Percentiles rank a stretch among this genome's conserved stretches.
Conservation (phyloP, 2,329 filamentous ascomycete genomes). For the Fusarium sp. region DNA sequence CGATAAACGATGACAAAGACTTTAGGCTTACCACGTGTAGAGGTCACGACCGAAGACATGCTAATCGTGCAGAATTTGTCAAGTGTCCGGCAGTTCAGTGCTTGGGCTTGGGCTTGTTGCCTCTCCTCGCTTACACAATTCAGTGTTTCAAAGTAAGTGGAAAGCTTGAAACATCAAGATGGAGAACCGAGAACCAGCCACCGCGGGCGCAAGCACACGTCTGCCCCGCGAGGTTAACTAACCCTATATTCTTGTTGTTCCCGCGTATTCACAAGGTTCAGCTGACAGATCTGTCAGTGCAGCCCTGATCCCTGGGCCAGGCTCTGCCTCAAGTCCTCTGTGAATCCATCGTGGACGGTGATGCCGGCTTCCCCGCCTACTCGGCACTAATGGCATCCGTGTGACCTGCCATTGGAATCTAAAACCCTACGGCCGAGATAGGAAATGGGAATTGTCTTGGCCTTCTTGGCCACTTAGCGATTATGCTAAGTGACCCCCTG, state of each 20-base stretch:
- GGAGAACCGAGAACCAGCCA: conserved; percentile 31
- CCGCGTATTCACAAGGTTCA: conserved; percentile 13
- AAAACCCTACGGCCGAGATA: conserved; percentile 29
- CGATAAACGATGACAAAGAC: too few relatives aligned
- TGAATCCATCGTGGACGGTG: conserved; percentile 18
- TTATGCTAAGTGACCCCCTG: conserved; percentile 2
- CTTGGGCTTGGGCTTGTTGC: conserved; percentile 19
- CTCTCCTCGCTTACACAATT: conserved; percentile 38
- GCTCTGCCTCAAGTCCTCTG: conserved; percentile 23
- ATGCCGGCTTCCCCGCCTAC: conserved; percentile 27
- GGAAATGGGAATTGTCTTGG: conserved; percentile 21
- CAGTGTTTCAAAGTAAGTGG: conserved; percentile 33
- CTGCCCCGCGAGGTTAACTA: too few relatives aligned
- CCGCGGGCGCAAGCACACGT: conserved; percentile 11
- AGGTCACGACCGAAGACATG: too few relatives aligned
- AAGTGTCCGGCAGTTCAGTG: conserved; percentile 31
- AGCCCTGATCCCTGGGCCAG: conserved; percentile 11
- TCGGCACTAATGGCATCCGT: conserved; percentile 38
- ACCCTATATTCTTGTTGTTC: too few relatives aligned
- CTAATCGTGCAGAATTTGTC: neutral
- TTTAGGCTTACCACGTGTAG: too few relatives aligned
- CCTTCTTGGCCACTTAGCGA: conserved; percentile 7
- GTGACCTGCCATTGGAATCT: conserved; percentile 41
- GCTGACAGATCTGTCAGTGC: conserved; percentile 32
- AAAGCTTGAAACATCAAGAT: conserved; percentile 39